These are phyloP conservation scores for Nigrograna mackinnonii DNA, from an alignment of 2,329 filamentous ascomycete species.

Conservation along the genomic window DNA sequence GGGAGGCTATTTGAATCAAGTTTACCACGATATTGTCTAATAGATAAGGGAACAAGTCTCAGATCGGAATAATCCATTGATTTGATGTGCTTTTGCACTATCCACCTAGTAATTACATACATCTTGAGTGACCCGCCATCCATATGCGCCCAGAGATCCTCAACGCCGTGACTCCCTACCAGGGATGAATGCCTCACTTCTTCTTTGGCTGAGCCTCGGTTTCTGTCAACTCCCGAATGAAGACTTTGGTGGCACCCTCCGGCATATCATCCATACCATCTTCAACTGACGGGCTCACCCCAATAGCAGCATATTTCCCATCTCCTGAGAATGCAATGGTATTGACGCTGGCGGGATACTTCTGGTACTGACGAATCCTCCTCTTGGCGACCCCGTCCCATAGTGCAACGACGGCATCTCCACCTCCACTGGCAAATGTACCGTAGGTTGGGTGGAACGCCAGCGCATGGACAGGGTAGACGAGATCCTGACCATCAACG, in stretches of 20 bases:
- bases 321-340: conserved; percentile 77
- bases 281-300: conserved; percentile 84
- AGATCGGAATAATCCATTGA: too few species aligned
- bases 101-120: too few species aligned
- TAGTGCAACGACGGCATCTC: conserved; percentile 87
- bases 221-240: conserved; percentile 82
- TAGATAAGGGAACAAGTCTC: too few species aligned
- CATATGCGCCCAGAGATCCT: not conserved
- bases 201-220: conserved; percentile 86
- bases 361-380: conserved; percentile 86
- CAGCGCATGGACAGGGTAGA: conserved; percentile 89
- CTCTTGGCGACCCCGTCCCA: conserved; percentile 94
- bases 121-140: too few species aligned
- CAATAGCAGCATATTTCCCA: conserved; percentile 78
- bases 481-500: conserved; percentile 67
- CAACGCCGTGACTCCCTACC: not conserved
- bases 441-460: conserved; percentile 82
- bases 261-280: conserved; percentile 81
- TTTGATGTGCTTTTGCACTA: too few species aligned
- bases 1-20: too few species aligned
- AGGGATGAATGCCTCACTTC: conserved; percentile 53
- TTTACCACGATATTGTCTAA: too few species aligned
- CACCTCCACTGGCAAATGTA: conserved; percentile 87
- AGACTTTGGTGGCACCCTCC: conserved; percentile 72
- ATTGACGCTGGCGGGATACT: conserved; percentile 77